Evolutionary conservation across 768 basidiomycete species (phyloP), one percentile per base, ranked within the genome.

Genomic region (Pleurotus platypus): DNA sequence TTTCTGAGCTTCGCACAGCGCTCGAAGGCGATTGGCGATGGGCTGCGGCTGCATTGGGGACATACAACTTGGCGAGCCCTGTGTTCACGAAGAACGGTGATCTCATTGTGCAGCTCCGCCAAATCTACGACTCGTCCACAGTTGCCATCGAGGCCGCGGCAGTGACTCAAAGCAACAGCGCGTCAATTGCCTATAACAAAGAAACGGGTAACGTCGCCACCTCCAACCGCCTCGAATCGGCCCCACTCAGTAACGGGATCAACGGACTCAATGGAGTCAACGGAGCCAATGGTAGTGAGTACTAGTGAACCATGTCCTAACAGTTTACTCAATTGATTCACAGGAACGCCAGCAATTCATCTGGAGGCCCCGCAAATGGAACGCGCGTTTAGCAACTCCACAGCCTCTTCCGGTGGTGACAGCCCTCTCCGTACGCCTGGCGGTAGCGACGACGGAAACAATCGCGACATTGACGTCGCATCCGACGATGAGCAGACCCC

Each of bases 41-140:
- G 49, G 49, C 42, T 5, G 40, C 15, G 37, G 49, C 59, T 26
- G 59, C 46, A 16, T 49, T 57, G 15, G 27, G 45, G 13, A 40
- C 40, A 13, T 60, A 60, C 49, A 45, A 20, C 43, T 49, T 57
- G 22, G 24, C 56, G 11, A 56, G 54, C 57, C 60, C 60, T 13
- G 57, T 56, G 18, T 61, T 61, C 55, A 61, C 57, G 1, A 49
- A 30, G 45, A 46, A 47, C n/a, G 60, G 60, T 11, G 60, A 61
- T 39, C 59, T 60, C 56, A 42, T 60, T 49, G 49, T 57, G 47
- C 56, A 60, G 30, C 59, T 60, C 40, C 51, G 51, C 15, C 49
- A 50, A 22, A 45, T 45, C 30, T 35, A 35, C 30, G 30, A 11
- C 42, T 45, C 15, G 1, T n/a, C n/a, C 7, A 22, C 42, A 45